Conservation (phyloP, 345 rosid species). For the Gossypium arboreum region DNA sequence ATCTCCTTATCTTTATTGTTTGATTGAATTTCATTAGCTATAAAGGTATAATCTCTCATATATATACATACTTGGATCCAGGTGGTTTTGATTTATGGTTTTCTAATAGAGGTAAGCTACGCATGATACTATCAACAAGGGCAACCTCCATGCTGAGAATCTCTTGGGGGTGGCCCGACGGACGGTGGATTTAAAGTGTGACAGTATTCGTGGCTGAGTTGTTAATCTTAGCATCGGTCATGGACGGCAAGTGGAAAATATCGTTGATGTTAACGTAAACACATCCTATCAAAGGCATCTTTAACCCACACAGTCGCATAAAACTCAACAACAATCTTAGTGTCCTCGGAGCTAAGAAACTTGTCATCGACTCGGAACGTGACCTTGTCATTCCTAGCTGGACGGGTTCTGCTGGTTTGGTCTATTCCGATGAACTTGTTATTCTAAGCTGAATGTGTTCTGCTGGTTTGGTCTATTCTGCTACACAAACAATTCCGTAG, state of each 20-base stretch:
- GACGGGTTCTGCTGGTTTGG: constrained; percentile 56
- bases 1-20: too few relatives aligned
- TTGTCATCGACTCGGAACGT: constrained; percentile 55
- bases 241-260: constrained; percentile 19
- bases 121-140: constrained; percentile 60
- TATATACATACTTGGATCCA: too few relatives aligned
- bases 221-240: constrained; percentile 22
- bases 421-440: constrained; percentile 72
- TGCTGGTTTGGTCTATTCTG: constrained; percentile 38
- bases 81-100: too few relatives aligned
- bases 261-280: too few relatives aligned
- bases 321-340: too few relatives aligned
- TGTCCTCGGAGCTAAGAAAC: too few relatives aligned
- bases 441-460: constrained; percentile 45
- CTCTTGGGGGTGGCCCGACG: constrained; percentile 82
- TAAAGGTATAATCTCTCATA: constrained; percentile 21
- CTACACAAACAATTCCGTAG: constrained; percentile 70
- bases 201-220: constrained; percentile 39
- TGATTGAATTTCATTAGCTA: too few relatives aligned
- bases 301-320: constrained; percentile 67
- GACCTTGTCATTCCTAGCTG: constrained; percentile 81
- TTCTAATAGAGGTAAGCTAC: too few relatives aligned
- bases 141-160: constrained; percentile 70
- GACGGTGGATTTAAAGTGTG: constrained; percentile 58
- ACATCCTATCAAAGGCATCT: too few relatives aligned